Conservation (phyloP, 2,329 filamentous ascomycete genomes). For the Xylariaceae sp. region DNA sequence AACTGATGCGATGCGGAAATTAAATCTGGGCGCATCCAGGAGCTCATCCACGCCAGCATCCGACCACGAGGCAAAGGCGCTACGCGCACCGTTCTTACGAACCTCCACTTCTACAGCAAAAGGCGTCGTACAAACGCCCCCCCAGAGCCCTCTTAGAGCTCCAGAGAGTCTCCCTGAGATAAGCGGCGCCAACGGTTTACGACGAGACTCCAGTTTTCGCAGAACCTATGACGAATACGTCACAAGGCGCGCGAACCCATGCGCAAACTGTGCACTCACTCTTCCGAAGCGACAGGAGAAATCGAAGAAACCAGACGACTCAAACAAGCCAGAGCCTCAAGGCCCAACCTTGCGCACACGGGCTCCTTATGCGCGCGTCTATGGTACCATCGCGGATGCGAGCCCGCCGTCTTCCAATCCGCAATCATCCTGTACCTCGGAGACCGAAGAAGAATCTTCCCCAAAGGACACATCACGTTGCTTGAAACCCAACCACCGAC, state of each 20-base stretch:
- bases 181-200: conserved; percentile 25
- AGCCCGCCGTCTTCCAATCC: conserved; percentile 52
- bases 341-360: conserved; percentile 58
- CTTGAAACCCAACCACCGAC: conserved; percentile 38
- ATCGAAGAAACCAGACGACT: conserved; percentile 17
- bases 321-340: conserved; percentile 38
- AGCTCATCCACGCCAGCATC: conserved; percentile 42
- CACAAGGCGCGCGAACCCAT: conserved; percentile 59
- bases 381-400: conserved; percentile 40
- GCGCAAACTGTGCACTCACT: conserved; percentile 66
- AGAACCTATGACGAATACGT: conserved; percentile 64
- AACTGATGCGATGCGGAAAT: conserved; percentile 45
- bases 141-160: conserved; percentile 49
- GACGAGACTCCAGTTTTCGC: conserved; percentile 57
- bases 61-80: conserved; percentile 42
- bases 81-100: conserved; percentile 41
- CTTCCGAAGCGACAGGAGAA: conserved; percentile 44
- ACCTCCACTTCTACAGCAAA: conserved; percentile 30
- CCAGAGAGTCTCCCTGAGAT: conserved; percentile 30
- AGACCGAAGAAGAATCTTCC: conserved; percentile 45
- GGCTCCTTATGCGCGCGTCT: conserved; percentile 57
- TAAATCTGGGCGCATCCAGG: conserved; percentile 41
- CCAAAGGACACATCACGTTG: conserved; percentile 20
- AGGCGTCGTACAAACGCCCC: conserved; percentile 51
- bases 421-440: conserved; percentile 45